Conservation (phyloP, 805 yeast genomes). For the Hanseniaspora valbyensis region DNA sequence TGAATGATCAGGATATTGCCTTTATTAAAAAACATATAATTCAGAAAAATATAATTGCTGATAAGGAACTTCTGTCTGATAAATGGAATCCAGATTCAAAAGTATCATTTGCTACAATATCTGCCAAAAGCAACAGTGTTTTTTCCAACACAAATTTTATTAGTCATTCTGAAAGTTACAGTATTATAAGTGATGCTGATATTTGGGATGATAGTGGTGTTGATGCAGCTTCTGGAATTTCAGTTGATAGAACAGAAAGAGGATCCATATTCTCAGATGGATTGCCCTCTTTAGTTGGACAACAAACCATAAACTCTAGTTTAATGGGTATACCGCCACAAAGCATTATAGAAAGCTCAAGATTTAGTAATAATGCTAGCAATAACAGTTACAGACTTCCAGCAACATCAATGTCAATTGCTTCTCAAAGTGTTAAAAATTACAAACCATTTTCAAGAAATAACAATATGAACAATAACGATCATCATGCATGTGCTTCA, state of each 20-base stretch:
- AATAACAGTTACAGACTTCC: neutral
- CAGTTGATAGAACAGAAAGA: slow-evolving; percentile 29
- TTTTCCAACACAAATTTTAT: too few species aligned
- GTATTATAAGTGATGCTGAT: neutral
- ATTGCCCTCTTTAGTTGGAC: slow-evolving; percentile 26
- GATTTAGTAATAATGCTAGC: slow-evolving; percentile 22
- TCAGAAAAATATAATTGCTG: neutral
- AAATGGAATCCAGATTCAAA: too few species aligned
- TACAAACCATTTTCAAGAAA: slow-evolving; percentile 9
- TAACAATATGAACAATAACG: neutral
- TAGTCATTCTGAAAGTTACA: too few species aligned
- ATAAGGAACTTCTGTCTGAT: too few species aligned
- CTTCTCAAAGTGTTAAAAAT: slow-evolving; percentile 15
- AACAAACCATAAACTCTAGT: slow-evolving; percentile 48
- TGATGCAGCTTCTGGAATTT: slow-evolving; percentile 22
- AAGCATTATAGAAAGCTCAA: slow-evolving; percentile 50
- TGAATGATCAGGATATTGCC: neutral
- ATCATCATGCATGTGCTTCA: neutral
- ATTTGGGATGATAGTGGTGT: neutral
- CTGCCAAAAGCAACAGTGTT: neutral
- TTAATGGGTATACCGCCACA: slow-evolving; percentile 65
- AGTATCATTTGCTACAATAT: too few species aligned
- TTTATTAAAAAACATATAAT: neutral
- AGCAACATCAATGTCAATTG: slow-evolving; percentile 19
- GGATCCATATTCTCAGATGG: slow-evolving; percentile 5